Base-by-base conservation (phyloP, 192 early-diverging fungal species). In the Coemansia javaensis region DNA sequence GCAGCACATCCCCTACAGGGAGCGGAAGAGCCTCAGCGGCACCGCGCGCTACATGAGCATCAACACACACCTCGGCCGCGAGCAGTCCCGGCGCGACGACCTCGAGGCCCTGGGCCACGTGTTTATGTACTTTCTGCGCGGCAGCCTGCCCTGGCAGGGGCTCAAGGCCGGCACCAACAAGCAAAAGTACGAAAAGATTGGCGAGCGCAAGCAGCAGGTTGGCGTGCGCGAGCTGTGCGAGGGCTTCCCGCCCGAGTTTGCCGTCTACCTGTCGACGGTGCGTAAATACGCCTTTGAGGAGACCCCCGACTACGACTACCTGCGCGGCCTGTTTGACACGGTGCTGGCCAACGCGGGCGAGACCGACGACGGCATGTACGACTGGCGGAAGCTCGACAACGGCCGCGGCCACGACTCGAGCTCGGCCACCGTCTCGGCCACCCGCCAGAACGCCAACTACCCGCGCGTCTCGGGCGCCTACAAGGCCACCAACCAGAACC, bases 101-200 rank as follows among this genome's bases (percentile, higher is more conserved):
- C 69, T 98, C 48, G 93, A 98, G 64, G 91, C 93, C 20, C 83
- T 98, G 44, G 95, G 95, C 32, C 95, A 98, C 67, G 95, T 98
- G 9, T 94, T 98, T 50, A 90, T 98, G 83, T 98, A 98, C 78
- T 96, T 98, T 68, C 77, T 98, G 70, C 82, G 91, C 39, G 91
- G 93, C 18, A 81, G 81, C 17, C 75, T 98, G 39, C 95, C 95
- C 12, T 98, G 95, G 95, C 95, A 98, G 74, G 95, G 95, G 5
- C 70, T 98, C 17, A 97, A 95, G 76, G 95, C 95, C 1, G 89
- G 86, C 14, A 94, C 91, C 49, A 98, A 98, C 81, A 93, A 96
- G 64, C 93, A 98, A 82, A 98, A 98, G 57, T 98, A 98, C 68
- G 95, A 98, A 65, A 92, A 94, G 66, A 98, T 98, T 70, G 95